phyloP scores from a whole-genome alignment of 768 basidiomycete genomes.

The Cystofilobasidium ferigula region DNA sequence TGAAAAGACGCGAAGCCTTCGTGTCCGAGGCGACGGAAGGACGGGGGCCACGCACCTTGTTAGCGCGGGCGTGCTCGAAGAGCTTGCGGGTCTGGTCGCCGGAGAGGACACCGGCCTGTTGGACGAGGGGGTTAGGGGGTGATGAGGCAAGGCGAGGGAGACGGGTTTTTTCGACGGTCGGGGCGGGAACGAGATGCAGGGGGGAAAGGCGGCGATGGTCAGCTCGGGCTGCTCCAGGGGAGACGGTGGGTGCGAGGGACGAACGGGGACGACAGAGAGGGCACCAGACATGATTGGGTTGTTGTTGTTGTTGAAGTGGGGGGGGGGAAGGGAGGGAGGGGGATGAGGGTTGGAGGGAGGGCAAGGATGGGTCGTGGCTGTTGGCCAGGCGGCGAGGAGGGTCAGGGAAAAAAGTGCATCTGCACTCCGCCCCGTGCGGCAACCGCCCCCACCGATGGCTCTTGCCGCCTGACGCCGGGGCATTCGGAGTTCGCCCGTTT shows the following conservation, averaged over 20 bases:
- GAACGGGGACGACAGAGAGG: slow-evolving; percentile 39
- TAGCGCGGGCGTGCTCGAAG: slow-evolving; percentile 81
- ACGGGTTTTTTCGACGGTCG: not conserved
- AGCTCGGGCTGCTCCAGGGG: not conserved
- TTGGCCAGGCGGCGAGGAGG: too few species aligned
- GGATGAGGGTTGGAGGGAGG: not conserved
- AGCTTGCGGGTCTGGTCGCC: slow-evolving; percentile 90
- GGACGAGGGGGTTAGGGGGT: slow-evolving; percentile 14
- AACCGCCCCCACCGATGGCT: too few species aligned
- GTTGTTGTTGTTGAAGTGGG: not conserved
- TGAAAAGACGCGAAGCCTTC: not conserved
- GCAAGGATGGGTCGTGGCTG: too few species aligned
- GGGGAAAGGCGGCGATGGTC: not conserved
- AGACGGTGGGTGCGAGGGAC: slow-evolving; percentile 25
- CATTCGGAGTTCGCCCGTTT: too few species aligned
- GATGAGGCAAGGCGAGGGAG: slow-evolving; percentile 8
- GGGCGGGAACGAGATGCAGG: not conserved
- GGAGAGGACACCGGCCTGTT: slow-evolving; percentile 82
- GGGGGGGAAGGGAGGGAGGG: not conserved
- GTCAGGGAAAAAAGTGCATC: too few species aligned
- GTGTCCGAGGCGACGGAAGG: not conserved
- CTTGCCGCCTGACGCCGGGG: too few species aligned
- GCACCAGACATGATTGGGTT: slow-evolving; percentile 35
- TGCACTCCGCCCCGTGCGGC: too few species aligned
- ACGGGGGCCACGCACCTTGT: slow-evolving; percentile 68